phyloP scores from a whole-genome alignment of 768 basidiomycete species.

The Pleurotus ostreatus region DNA sequence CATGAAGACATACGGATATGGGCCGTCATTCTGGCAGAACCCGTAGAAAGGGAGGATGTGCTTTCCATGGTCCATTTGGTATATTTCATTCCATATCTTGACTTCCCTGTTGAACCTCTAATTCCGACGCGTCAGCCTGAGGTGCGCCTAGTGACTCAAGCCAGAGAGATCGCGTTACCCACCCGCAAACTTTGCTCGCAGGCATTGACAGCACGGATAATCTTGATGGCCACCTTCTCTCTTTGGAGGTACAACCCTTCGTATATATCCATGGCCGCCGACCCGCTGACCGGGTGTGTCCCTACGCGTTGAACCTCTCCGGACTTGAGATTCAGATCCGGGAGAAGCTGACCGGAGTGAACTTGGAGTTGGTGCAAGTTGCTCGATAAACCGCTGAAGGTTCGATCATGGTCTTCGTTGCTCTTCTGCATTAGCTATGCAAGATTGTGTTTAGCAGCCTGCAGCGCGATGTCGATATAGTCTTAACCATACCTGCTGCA shows the following conservation, averaged over 20 bases:
- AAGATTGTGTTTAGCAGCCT: neutral
- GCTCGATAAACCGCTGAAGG: conserved; percentile 39
- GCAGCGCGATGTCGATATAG: neutral
- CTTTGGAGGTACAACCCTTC: conserved; percentile 51
- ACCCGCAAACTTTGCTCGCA: conserved; percentile 42
- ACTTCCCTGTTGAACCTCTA: conserved; percentile 53
- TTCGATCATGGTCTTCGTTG: conserved; percentile 21
- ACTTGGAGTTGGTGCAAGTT: conserved; percentile 50
- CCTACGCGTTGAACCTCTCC: conserved; percentile 51
- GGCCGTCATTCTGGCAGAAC: conserved; percentile 51
- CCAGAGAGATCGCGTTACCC: conserved; percentile 8
- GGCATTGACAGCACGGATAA: conserved; percentile 46
- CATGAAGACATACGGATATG: conserved; percentile 41
- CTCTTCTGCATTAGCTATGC: conserved; percentile 30
- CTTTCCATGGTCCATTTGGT: conserved; percentile 40
- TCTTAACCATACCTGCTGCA: conserved; percentile 38
- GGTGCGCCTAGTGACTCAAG: neutral
- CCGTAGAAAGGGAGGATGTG: conserved; percentile 58
- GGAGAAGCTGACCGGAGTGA: conserved; percentile 41
- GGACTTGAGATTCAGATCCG: conserved; percentile 43
- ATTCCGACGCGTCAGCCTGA: neutral
- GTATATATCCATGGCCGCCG: conserved; percentile 48
- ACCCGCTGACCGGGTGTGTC: conserved; percentile 46
- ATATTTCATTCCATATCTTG: conserved; percentile 34
- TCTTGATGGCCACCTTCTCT: conserved; percentile 56